These are phyloP conservation scores for Penicillium bovifimosum DNA, from an alignment of 495 filamentous ascomycete genomes.

Conservation along the genomic window DNA sequence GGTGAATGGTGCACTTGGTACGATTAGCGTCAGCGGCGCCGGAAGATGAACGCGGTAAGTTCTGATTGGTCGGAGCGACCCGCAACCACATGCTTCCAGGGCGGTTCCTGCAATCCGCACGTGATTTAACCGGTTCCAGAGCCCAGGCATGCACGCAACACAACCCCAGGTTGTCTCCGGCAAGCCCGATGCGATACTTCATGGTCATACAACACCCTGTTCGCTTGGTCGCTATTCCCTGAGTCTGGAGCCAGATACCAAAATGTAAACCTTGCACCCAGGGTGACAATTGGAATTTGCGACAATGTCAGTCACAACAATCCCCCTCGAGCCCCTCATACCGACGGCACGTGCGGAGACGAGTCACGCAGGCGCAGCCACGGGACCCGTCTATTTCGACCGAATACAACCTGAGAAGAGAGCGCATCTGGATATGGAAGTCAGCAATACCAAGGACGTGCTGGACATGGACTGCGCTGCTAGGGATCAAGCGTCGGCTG, in stretches of 20 bases:
- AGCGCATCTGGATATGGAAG: not conserved
- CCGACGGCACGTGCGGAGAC: constrained; percentile 4
- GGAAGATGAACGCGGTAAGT: no score
- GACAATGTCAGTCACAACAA: constrained; percentile 5
- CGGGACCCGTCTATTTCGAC: not conserved
- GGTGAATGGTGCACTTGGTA: no score
- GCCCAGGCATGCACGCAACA: constrained; percentile 3
- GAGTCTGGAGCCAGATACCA: not conserved
- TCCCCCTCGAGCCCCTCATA: constrained; percentile 6
- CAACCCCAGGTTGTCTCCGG: not conserved
- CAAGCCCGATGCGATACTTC: not conserved
- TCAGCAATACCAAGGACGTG: not conserved
- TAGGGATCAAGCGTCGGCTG: not conserved
- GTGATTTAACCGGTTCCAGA: not conserved
- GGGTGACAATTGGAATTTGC: not conserved
- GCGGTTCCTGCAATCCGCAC: not conserved
- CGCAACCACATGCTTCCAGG: not conserved
- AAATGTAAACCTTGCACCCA: not conserved
- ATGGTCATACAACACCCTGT: not conserved
- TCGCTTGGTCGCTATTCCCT: not conserved
- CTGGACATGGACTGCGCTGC: not conserved
- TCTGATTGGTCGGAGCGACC: not conserved
- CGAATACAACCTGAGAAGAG: not conserved
- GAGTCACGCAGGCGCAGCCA: constrained; percentile 1
- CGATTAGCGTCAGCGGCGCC: no score